phyloP scores from a whole-genome alignment of 2,329 filamentous ascomycete genomes.

The Hypoxylon sp. region DNA sequence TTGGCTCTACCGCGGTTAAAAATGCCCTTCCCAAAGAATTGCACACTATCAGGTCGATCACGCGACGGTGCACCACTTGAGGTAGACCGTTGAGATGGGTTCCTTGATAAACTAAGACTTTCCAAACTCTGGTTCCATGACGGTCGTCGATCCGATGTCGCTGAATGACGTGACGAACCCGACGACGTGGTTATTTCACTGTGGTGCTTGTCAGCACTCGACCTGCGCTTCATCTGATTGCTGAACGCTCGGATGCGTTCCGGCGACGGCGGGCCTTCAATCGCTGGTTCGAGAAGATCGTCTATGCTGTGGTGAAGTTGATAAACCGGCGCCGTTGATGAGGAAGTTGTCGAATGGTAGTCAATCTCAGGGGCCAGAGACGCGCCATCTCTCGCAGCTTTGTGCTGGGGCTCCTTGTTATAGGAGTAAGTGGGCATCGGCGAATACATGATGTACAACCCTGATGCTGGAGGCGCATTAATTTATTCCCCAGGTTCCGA shows the following conservation, averaged over 20 bases:
- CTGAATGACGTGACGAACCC: constrained; percentile 67
- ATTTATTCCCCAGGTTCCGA: constrained; percentile 39
- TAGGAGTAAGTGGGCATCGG: constrained; percentile 46
- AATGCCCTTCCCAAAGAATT: constrained; percentile 71
- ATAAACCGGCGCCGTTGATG: constrained; percentile 33
- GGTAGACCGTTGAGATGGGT: constrained; percentile 70
- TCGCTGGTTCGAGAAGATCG: constrained; percentile 69
- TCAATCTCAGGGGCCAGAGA: constrained; percentile 42
- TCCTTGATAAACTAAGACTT: constrained; percentile 66
- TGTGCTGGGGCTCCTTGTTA: constrained; percentile 48
- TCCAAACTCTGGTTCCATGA: constrained; percentile 68
- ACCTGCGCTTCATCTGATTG: constrained; percentile 68
- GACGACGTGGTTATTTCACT: constrained; percentile 68
- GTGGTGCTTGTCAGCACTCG: constrained; percentile 63
- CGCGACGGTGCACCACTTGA: constrained; percentile 66
- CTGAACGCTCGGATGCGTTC: constrained; percentile 71
- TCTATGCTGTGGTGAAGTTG: constrained; percentile 48
- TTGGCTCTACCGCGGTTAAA: constrained; percentile 70
- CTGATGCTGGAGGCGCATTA: constrained; percentile 34
- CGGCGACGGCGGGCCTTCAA: constrained; percentile 74
- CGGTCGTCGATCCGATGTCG: constrained; percentile 61
- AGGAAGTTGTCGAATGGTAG: constrained; percentile 41
- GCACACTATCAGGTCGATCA: constrained; percentile 72
- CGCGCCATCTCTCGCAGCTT: constrained; percentile 40
- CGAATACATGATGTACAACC: constrained; percentile 50